Evolutionary conservation across 768 basidiomycete genomes (phyloP), one percentile per base, ranked within the genome.

Genomic region (Rhodocollybia butyracea): DNA sequence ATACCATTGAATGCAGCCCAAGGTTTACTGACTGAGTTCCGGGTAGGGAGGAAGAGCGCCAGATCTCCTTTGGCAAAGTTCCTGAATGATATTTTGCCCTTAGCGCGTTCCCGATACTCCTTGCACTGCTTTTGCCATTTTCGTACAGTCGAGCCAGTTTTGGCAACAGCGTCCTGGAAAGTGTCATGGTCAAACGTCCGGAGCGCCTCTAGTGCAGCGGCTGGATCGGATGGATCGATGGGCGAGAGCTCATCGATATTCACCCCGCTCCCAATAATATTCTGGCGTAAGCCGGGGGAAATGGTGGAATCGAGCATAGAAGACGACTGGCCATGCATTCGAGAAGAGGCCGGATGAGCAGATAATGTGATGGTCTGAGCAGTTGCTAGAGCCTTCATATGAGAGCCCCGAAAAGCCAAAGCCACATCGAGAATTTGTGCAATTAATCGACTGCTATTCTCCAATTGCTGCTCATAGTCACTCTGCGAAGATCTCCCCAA

Each of bases 91-190:
- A 99, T 96, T 72, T 97, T 97, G 55, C 94, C 92, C 70, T 89
- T 94, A 15, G 94, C 89, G n/a, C 91, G 84, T 61, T 98, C 96
- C 42, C 94, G 81, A 57, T 98, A 98, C 60, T 93, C 88, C 66
- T 93, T 96, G 73, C 93, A 96, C 66, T 95, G 94, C 67, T 94
- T 97, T 73, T 94, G 91, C 94, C 94, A 98, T 68, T 96, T 97
- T 54, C 91, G 86, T 56, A 94, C 89, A 10, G 91, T 89, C 13
- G 88, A 82, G n/a, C 88, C 87, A 11, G 87, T 84, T 67, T 93
- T 92, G 54, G 77, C 73, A 41, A 98, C 82, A 0, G 85, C 85
- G 50, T 96, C 94, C 46, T 91, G 70, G 68, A 97, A 96, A 60
- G 83, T 80, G 60, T 91, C 90, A 60, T 94, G 86, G 64, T 93